phyloP scores from a whole-genome alignment of 139 green algal genomes.

The Chlorella sp. region DNA sequence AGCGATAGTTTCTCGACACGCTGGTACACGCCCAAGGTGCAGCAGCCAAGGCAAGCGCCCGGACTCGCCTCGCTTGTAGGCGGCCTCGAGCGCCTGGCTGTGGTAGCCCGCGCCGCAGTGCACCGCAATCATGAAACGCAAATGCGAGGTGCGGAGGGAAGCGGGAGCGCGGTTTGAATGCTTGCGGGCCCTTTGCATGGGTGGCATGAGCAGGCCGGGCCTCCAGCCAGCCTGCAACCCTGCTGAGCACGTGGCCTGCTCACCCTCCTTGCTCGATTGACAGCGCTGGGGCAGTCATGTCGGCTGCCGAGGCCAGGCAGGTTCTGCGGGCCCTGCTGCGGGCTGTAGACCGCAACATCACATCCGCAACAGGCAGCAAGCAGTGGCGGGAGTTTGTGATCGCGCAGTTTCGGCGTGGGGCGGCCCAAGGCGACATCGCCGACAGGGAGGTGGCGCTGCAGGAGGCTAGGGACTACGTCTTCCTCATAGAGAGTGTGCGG shows the following conservation, averaged over 20 bases:
- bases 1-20: background rate
- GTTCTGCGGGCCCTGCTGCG: conserved; percentile 36
- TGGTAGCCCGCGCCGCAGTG: conserved; percentile 81
- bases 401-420: conserved; percentile 36
- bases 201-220: too few species aligned
- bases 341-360: conserved; percentile 46
- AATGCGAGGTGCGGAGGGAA: background rate
- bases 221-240: too few species aligned
- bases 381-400: conserved; percentile 43
- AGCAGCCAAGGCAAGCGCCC: background rate
- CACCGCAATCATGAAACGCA: conserved; percentile 71
- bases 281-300: background rate
- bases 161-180: background rate
- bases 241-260: too few species aligned
- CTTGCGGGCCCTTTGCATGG: too few species aligned
- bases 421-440: background rate
- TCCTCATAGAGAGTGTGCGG: conserved; percentile 46
- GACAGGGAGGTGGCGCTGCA: conserved; percentile 30
- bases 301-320: conserved; percentile 16
- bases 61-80: conserved; percentile 58
- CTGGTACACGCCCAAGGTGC: background rate
- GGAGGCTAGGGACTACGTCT: conserved; percentile 49
- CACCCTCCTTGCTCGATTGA: too few species aligned
- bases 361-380: conserved; percentile 27
- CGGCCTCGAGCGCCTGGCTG: conserved; percentile 42